Evolutionary conservation across 306 rosid genomes (phyloP).

Genomic region (Astragalus glycyphyllos): DNA sequence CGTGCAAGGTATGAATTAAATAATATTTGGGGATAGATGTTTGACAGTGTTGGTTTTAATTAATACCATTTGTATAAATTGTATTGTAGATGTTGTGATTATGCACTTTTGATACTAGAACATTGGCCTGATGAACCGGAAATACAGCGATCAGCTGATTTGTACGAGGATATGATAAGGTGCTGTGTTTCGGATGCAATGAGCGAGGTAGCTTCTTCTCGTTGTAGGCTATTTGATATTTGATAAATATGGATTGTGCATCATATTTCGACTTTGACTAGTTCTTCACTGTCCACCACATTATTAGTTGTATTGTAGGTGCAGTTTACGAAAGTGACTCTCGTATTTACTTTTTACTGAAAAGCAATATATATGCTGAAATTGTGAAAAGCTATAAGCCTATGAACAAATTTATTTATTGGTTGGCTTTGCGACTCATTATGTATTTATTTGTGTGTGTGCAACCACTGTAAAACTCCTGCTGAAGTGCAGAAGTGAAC

Average conservation of each 20-base stretch:
- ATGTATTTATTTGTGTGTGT: background rate
- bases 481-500: constrained; percentile 16
- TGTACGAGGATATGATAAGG: constrained; percentile 88
- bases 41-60: constrained; percentile 36
- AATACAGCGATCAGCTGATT: constrained; percentile 84
- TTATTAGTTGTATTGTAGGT: constrained; percentile 21
- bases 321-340: constrained; percentile 29
- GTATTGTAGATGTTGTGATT: constrained; percentile 88
- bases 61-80: constrained; percentile 38
- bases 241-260: constrained; percentile 1
- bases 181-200: constrained; percentile 98
- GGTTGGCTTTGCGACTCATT: constrained; percentile 25
- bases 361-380: constrained; percentile 36
- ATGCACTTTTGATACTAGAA: constrained; percentile 90
- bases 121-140: constrained; percentile 99
- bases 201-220: constrained; percentile 80
- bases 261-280: constrained; percentile 31
- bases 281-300: constrained; percentile 32
- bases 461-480: background rate
- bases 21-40: constrained; percentile 5
- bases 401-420: constrained; percentile 1
- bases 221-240: constrained; percentile 34
- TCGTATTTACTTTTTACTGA: constrained; percentile 14
- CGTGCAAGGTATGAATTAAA: constrained; percentile 83
- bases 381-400: background rate